A percentile compares a stretch with the other conserved stretches of the same genome.
phyloP scores from a whole-genome alignment of 108 stramenopile genomes.

The Chaetoceros tenuissimus region DNA sequence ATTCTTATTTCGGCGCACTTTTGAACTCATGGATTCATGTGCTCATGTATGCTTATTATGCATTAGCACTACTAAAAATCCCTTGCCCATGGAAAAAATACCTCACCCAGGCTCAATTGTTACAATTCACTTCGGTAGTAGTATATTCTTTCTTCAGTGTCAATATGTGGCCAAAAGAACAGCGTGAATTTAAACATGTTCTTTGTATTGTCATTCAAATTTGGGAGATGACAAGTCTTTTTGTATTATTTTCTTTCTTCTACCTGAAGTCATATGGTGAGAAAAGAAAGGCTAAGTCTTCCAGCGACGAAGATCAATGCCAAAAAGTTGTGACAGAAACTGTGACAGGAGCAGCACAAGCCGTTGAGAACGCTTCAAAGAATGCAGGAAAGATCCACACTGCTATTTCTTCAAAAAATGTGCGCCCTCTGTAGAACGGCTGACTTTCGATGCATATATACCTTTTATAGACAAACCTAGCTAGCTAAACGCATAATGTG shows the following conservation, averaged over 20 bases:
- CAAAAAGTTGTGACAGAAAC: constrained; percentile 32
- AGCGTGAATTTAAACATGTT: not conserved
- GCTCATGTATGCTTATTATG: constrained; percentile 99
- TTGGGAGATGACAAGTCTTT: constrained; percentile 85
- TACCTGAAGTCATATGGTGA: constrained; percentile 69
- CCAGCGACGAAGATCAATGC: constrained; percentile 26
- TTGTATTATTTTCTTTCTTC: constrained; percentile 68
- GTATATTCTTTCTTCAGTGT: constrained; percentile 48
- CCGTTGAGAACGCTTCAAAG: constrained; percentile 23
- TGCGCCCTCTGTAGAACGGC: no score
- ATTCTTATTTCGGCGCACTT: constrained; percentile 94
- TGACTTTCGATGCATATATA: no score
- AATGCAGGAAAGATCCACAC: constrained; percentile 32
- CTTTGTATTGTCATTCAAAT: constrained; percentile 36
- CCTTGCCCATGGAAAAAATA: constrained; percentile 88
- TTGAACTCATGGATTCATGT: constrained; percentile 97
- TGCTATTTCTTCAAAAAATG: constrained; percentile 1
- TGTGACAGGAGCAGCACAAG: constrained; percentile 24
- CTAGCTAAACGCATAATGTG: no score
- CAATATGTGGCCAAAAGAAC: constrained; percentile 1
- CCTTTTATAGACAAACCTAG: no score
- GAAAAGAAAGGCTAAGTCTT: constrained; percentile 17
- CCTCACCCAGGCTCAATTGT: constrained; percentile 88
- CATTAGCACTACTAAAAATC: constrained; percentile 60
- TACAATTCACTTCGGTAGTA: constrained; percentile 94